A percentile compares a stretch with the other conserved stretches of the same genome.
These are phyloP conservation scores for Physcomitrellopsis africana DNA, from an alignment of 225 moss, liverwort and hornwort genomes.

Conservation along the genomic window DNA sequence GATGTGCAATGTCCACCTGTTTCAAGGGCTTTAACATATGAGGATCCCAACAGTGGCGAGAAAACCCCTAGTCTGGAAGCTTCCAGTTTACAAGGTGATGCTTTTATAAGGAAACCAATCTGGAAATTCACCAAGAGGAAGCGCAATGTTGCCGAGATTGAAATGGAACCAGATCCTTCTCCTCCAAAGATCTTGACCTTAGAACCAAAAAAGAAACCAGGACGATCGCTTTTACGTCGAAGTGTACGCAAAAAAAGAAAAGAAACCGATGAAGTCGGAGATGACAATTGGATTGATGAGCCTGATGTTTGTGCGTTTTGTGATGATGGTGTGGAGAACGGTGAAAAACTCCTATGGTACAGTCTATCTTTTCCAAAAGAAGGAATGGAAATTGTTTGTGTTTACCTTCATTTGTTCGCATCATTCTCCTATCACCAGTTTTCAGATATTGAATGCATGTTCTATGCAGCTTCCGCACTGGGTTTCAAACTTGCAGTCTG, in stretches of 20 bases:
- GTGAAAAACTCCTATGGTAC: conserved; percentile 44
- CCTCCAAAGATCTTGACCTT: not conserved
- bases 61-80: conserved; percentile 1
- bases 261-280: conserved; percentile 7
- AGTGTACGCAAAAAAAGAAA: conserved; percentile 13
- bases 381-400: not conserved
- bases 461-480: not conserved
- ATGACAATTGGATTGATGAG: conserved; percentile 51
- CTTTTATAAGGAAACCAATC: conserved; percentile 20
- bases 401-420: not conserved
- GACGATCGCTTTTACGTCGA: conserved; percentile 4
- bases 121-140: conserved; percentile 25
- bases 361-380: conserved; percentile 5
- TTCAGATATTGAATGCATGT: not conserved
- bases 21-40: conserved; percentile 20
- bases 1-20: conserved; percentile 18
- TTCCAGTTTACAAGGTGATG: not conserved
- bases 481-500: conserved; percentile 17
- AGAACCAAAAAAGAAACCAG: conserved; percentile 32
- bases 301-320: conserved; percentile 59
- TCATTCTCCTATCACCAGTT: not conserved
- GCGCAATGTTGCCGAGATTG: conserved; percentile 29
- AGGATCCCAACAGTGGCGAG: conserved; percentile 8
- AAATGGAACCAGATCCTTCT: conserved; percentile 21
- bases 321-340: conserved; percentile 51